Conservation (phyloP, 306 rosid species). For the Vigna hirtella region DNA sequence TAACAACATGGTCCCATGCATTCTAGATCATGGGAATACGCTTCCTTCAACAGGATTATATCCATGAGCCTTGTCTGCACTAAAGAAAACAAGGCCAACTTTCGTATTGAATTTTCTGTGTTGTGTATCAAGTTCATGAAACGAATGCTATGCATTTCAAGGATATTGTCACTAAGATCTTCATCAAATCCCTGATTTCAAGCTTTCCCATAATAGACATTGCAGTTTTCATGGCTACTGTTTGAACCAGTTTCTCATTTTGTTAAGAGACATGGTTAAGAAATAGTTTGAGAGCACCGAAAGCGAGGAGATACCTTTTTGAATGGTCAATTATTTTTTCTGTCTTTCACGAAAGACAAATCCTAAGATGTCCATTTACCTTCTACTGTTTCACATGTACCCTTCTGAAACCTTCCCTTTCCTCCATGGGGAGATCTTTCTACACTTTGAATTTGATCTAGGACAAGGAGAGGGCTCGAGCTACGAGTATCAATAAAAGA, state of each 20-base stretch:
- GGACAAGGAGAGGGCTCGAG: background rate
- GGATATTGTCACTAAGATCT: background rate
- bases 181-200: background rate
- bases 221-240: background rate
- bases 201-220: background rate
- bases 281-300: background rate
- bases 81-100: background rate
- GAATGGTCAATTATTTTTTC: background rate
- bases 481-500: background rate
- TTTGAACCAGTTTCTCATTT: background rate
- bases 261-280: background rate
- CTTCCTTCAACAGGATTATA: background rate
- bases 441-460: background rate
- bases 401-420: background rate
- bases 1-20: slow-evolving; percentile 9
- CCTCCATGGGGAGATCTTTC: background rate
- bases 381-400: background rate
- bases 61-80: background rate
- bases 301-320: slow-evolving; percentile 1
- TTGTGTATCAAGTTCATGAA: background rate
- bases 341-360: slow-evolving; percentile 26
- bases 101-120: background rate
- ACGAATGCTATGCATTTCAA: background rate
- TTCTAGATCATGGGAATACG: background rate
- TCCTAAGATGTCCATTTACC: background rate